Base-by-base conservation (phyloP, 2,329 filamentous ascomycete species). In the Penicillium glabrum region DNA sequence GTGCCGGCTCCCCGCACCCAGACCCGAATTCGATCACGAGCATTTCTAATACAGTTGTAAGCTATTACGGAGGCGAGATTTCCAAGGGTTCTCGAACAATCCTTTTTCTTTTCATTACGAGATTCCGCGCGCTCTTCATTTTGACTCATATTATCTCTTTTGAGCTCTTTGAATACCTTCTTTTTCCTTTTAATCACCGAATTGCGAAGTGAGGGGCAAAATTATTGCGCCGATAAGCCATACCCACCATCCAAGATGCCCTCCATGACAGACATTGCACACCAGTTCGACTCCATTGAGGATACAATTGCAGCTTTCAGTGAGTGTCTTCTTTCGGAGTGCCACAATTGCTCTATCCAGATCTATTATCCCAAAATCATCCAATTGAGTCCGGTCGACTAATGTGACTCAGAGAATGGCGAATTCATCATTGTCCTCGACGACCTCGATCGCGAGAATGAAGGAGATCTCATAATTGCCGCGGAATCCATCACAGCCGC, bases 401-500 rank as follows among this genome's bases (percentile, higher is more conserved):
- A 55, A 70, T 56, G 43, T 56, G 54, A 51, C 56, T 53, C 59
- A 90, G 88, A 82, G 69, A 85, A 87, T 76, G 92, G 91, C 75
- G 88, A 98, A 72, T 98, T 98, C 83, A 89, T 99, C 73, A 87
- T 99, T 60, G 93, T 97, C 37, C 90, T 99, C 70, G 95, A 99
- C 80, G 90, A 91, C 66, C 87, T 91, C 62, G 86, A 88, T 61
- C 93, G 95, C 75, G 95, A 99, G 77, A 99, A 99, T 76, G 95
- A 99, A 83, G 95, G 93, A 75, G 95, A 99, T 79, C 86, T 99
- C 48, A 97, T 98, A 76, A 96, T 98, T 71, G 91, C 95, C 64
- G 93, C 92, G 61, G 81, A 91, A 65, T 84, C 89, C 69, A 80
- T 97, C 62, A 96, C 93, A 9, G 83, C 92, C 24, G 84, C 90